These are phyloP conservation scores for Jacaranda mimosifolia DNA, from an alignment of 257 asterid genomes.

Conservation along the genomic window DNA sequence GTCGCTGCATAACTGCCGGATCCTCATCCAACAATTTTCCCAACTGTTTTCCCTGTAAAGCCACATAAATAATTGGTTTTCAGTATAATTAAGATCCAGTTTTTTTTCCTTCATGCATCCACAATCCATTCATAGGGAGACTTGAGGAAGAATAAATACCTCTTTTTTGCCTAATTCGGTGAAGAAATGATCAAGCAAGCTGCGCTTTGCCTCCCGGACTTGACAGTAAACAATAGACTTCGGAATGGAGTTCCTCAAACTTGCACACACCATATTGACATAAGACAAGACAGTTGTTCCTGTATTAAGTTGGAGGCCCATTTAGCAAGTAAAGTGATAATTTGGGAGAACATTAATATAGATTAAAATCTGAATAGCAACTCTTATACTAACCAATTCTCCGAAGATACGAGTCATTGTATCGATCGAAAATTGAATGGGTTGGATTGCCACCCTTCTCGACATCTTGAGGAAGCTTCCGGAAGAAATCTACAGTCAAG, in stretches of 20 bases:
- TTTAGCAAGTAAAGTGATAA: conserved; percentile 14
- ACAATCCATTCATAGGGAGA: neutral
- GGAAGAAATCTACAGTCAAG: conserved; percentile 92
- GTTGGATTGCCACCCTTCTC: conserved; percentile 99
- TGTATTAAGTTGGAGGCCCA: conserved; percentile 38
- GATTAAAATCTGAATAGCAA: conserved; percentile 12
- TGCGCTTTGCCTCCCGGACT: conserved; percentile 98
- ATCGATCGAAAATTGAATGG: conserved; percentile 94
- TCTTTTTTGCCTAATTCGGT: conserved; percentile 87
- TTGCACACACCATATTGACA: conserved; percentile 92
- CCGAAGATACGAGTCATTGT: conserved; percentile 91
- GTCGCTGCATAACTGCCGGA: conserved; percentile 92
- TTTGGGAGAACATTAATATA: neutral
- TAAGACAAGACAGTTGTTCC: conserved; percentile 93
- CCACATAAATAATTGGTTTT: conserved; percentile 6
- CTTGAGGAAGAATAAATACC: conserved; percentile 50
- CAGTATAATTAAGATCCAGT: neutral
- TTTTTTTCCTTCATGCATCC: neutral
- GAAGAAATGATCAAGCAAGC: conserved; percentile 94
- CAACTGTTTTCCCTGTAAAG: conserved; percentile 75
- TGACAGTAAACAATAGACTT: conserved; percentile 96
- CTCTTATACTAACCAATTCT: conserved; percentile 70
- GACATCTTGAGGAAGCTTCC: conserved; percentile 98
- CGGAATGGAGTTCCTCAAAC: conserved; percentile 93
- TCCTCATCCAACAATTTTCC: conserved; percentile 94